phyloP scores from a whole-genome alignment of 2,329 filamentous ascomycete species.

The Arachnopeziza araneosa region DNA sequence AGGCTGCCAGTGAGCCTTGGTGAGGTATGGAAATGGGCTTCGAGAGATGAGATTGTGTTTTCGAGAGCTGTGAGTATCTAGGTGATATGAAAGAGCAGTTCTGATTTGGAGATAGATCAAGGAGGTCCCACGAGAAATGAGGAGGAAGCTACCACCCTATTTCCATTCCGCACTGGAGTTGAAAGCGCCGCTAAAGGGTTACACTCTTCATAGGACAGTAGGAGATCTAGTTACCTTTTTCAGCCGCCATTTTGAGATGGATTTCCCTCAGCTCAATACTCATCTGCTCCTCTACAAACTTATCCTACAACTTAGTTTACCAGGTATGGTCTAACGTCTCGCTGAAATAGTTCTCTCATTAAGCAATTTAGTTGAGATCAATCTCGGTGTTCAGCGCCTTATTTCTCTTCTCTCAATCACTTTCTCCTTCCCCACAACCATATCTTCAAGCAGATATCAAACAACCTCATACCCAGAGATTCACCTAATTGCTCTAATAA shows the following conservation, averaged over 20 bases:
- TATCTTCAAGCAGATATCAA: constrained; percentile 35
- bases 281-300: constrained; percentile 64
- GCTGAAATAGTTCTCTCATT: neutral
- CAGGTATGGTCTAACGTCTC: constrained; percentile 43
- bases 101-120: constrained; percentile 39
- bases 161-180: constrained; percentile 57
- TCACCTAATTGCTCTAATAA: constrained; percentile 62
- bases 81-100: neutral
- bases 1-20: constrained; percentile 70
- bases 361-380: constrained; percentile 54
- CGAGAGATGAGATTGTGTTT: constrained; percentile 64
- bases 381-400: constrained; percentile 52
- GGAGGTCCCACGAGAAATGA: constrained; percentile 58
- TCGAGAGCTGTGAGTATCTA: constrained; percentile 52
- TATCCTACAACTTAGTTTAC: constrained; percentile 66
- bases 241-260: constrained; percentile 60
- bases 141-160: constrained; percentile 54
- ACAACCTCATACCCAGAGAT: constrained; percentile 66
- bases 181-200: constrained; percentile 39
- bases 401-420: constrained; percentile 36
- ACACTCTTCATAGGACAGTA: constrained; percentile 59
- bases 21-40: constrained; percentile 66
- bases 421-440: constrained; percentile 51
- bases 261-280: constrained; percentile 67
- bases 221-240: constrained; percentile 59